Base-by-base conservation (phyloP, 2,329 filamentous ascomycete genomes). In the Ceratocystis colombiana region DNA sequence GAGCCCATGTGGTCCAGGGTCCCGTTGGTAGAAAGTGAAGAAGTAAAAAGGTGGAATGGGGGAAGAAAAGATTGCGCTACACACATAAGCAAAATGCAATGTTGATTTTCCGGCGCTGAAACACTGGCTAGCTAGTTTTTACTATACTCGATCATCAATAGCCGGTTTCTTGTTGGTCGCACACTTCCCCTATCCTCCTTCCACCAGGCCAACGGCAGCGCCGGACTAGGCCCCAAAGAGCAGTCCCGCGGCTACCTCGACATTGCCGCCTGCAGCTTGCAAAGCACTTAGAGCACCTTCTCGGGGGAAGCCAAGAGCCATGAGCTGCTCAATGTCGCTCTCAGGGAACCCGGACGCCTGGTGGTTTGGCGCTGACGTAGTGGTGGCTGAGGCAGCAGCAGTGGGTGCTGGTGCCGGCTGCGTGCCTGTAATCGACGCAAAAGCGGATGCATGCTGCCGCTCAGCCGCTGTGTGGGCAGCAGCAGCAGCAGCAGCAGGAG, bases 201-300 rank as follows among this genome's bases (percentile, higher is more conserved):
- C 45, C 17, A 6, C 17, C 45, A 17, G 7, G 45, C 45, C 45
- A 17, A 8, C 45, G 4, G 6, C 45, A 20, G 45, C 50, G n/a
- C 22, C n/a, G 25, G 7, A 15, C 63, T 48, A 80, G 61, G 77
- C 76, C 68, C 82, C 78, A 71, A 86, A 90, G 64, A 96, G 82
- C 69, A 96, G 80, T 62, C 88, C 86, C 61, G 91, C 92, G n/a
- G 93, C 93, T 69, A 87, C 84, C 69, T 97, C 90, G 6, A 96
- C 84, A 72, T 97, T 89, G 22, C 94, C 93, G 22, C 86, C 86
- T 17, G 89, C 89, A 37, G 90, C 89, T 72, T 91, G 84, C 64
- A 99, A 78, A 1, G 92, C 91, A 68, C 88, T 85, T 64, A 94
- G 81, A 0, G 92, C 93, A 70, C 90, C 83, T 68, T 88, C 82